phyloP scores from a whole-genome alignment of 2,329 filamentous ascomycete species.

The Camptophora hylomeconis region DNA sequence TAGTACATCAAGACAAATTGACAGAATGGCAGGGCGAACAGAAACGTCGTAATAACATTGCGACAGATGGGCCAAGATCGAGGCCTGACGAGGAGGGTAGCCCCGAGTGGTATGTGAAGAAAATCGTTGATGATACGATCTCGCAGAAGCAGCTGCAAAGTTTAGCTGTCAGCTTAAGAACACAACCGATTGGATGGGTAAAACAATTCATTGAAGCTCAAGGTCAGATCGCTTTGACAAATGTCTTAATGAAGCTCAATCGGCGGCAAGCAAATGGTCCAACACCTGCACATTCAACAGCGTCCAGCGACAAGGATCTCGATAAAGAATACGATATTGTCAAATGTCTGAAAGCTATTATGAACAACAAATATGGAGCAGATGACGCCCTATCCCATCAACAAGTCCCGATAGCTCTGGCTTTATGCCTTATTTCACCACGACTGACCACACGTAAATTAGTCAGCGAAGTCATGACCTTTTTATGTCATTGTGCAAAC shows the following conservation, averaged over 20 bases:
- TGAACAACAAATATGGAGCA: conserved; percentile 99
- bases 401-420: conserved; percentile 77
- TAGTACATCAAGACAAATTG: conserved; percentile 88
- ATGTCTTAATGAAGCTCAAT: conserved; percentile 86
- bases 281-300: conserved; percentile 45
- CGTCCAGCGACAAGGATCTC: conserved; percentile 59
- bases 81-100: conserved; percentile 89
- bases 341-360: conserved; percentile 90
- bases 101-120: conserved; percentile 95
- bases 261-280: conserved; percentile 67
- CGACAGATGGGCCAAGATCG: conserved; percentile 48
- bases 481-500: conserved; percentile 86
- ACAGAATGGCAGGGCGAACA: conserved; percentile 91
- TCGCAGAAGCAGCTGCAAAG: conserved; percentile 84
- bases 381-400: conserved; percentile 87
- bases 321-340: conserved; percentile 94
- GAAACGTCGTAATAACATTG: conserved; percentile 64
- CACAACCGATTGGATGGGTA: conserved; percentile 96
- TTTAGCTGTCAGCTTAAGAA: conserved; percentile 84
- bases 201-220: conserved; percentile 94
- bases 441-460: conserved; percentile 85
- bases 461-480: conserved; percentile 91
- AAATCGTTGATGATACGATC: conserved; percentile 90
- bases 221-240: conserved; percentile 89
- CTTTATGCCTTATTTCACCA: conserved; percentile 74